These are phyloP conservation scores for Neoascochyta sp. DNA, from an alignment of 2,329 filamentous ascomycete species.

Conservation along the genomic window DNA sequence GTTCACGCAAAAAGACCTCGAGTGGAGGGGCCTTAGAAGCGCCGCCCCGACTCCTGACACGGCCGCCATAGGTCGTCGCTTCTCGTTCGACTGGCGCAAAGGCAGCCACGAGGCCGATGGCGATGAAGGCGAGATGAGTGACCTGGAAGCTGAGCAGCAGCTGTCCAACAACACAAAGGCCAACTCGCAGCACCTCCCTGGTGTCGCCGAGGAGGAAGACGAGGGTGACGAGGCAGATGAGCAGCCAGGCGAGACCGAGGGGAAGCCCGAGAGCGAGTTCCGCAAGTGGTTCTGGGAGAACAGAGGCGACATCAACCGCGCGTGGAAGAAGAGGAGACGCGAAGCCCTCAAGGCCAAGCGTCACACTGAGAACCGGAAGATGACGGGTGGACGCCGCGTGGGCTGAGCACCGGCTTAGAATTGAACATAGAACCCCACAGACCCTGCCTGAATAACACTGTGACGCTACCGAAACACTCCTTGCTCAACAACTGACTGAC, in stretches of 20 bases:
- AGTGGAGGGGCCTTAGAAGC: conserved; percentile 71
- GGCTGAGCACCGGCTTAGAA: background rate
- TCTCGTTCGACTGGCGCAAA: conserved; percentile 50
- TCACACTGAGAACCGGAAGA: conserved; percentile 56
- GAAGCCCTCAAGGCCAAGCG: conserved; percentile 59
- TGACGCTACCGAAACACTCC: background rate
- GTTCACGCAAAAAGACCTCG: conserved; percentile 74
- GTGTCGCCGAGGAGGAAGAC: conserved; percentile 27
- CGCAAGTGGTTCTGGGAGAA: conserved; percentile 59
- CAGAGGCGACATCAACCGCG: conserved; percentile 46
- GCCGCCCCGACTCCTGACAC: conserved; percentile 95
- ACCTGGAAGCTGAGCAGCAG: conserved; percentile 22
- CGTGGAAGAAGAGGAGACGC: conserved; percentile 54
- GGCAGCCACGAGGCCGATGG: conserved; percentile 42
- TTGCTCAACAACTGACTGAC: too few relatives aligned
- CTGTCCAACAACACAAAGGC: conserved; percentile 31
- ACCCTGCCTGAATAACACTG: too few relatives aligned
- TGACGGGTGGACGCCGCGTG: conserved; percentile 21
- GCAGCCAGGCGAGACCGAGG: conserved; percentile 8
- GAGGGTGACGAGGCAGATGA: conserved; percentile 18
- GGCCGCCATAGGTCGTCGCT: conserved; percentile 65
- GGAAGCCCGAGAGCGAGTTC: conserved; percentile 55
- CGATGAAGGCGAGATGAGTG: conserved; percentile 27
- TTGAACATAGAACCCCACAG: background rate
- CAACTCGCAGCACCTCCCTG: conserved; percentile 12